Base-by-base conservation (phyloP, 192 early-diverging fungal genomes). In the Gigaspora rosea region DNA sequence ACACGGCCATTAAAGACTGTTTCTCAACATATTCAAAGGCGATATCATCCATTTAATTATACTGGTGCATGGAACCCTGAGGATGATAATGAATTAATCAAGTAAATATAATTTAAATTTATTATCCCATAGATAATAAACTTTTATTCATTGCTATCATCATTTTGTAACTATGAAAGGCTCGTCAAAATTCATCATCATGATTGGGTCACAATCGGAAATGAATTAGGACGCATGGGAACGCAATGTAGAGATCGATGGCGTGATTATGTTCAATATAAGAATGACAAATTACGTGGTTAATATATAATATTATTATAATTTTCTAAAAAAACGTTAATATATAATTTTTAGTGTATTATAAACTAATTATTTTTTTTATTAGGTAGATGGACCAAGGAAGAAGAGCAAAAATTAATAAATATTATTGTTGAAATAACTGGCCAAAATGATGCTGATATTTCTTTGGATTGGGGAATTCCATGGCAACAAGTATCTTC, bases 221-320 rank as follows among this genome's bases (percentile, higher is more conserved):
- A 62, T 47, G 56, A 75, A 18, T 27, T 82, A 10, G 76, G 66
- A 12, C 81, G 81, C n/a, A 80, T 78, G 70, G 78, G 76, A 1
- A 72, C 69, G 18, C 74, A 70, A 62, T 82, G 81, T 52, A 75
- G 79, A n/a, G 81, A 82, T 59, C 75, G 81, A 11, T 82, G 75
- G 16, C 50, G 75, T 3, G 74, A 79, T 48, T 75, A 77, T 48
- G 57, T 82, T 16, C 73, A 73, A 59, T 75, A 74, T 16, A 59
- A 57, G 47, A 66, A 59, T 51, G 73, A 69, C 3, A 69, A 27
- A 18, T 18, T 27, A 12, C 18, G 11, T 22, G 67, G 67, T 69
- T 50, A n/a, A n/a, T 22, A 22, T 22, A 22, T 20, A 20, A 27
- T 10, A 51, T 27, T 12, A 57, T 15, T 35, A 72, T 15, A 36